Percentiles rank a stretch among this genome's conserved stretches.
Evolutionary conservation across 208 protist genomes (phyloP).

Genomic region (Wallacemonas sp.): DNA sequence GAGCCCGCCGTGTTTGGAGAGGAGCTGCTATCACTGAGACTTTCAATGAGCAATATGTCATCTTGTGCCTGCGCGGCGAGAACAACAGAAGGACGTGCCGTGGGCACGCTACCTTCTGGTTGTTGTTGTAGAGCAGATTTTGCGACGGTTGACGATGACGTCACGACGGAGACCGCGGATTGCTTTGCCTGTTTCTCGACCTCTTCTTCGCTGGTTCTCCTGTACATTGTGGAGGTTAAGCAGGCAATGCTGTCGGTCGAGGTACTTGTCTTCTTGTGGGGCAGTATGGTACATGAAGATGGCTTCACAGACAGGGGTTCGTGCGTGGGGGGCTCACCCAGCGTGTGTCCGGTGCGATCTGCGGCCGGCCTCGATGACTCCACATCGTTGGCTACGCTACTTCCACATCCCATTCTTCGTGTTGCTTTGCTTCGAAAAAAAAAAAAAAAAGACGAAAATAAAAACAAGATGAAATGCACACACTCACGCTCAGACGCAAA

Average conservation of each 20-base stretch:
- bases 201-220: background rate
- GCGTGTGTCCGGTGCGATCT: no score
- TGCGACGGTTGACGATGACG: no score
- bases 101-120: background rate
- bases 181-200: no score
- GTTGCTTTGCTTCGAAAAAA: background rate
- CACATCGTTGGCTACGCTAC: conserved; percentile 2
- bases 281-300: background rate
- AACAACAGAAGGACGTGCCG: background rate
- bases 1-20: no score
- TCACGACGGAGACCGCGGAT: no score
- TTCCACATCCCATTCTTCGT: conserved; percentile 20
- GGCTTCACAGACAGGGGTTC: conserved; percentile 6
- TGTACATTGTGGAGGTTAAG: background rate
- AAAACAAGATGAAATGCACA: background rate
- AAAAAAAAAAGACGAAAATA: background rate
- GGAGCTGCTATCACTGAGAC: background rate
- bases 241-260: background rate
- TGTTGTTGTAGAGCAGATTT: no score
- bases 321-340: background rate
- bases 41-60: conserved; percentile 2
- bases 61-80: background rate
- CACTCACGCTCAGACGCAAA: no score
- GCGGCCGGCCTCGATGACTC: no score
- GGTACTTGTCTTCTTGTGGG: background rate